Evolutionary conservation across 2,329 filamentous ascomycete genomes (phyloP).

Genomic region (Aplosporella prunicola): DNA sequence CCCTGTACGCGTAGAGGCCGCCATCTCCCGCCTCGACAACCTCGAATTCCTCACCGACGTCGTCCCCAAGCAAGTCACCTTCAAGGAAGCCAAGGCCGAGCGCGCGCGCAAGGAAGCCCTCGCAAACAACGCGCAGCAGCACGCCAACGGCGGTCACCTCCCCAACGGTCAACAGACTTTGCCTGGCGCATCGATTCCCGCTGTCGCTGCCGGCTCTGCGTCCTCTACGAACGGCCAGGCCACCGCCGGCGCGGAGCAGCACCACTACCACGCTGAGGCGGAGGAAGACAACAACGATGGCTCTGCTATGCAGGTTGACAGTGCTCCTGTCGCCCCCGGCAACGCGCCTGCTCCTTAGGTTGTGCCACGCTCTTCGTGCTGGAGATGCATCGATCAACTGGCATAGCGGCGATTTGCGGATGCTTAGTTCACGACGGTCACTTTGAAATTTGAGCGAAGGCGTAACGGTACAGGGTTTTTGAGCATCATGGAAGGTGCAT

Average conservation of each 20-base stretch:
- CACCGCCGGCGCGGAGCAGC: conserved; percentile 2
- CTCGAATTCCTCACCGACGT: conserved; percentile 91
- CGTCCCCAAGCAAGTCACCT: conserved; percentile 76
- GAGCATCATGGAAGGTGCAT: no score
- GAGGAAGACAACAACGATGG: no score
- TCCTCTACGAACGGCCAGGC: neutral
- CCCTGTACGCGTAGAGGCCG: conserved; percentile 51
- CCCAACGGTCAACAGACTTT: conserved; percentile 7
- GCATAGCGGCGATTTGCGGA: no score
- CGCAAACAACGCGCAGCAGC: neutral
- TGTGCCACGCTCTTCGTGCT: no score
- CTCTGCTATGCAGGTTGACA: conserved; percentile 9
- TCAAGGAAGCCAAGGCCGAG: conserved; percentile 64
- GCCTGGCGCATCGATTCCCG: neutral
- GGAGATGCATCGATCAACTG: no score
- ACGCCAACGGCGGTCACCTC: conserved; percentile 1
- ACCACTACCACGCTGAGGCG: no score
- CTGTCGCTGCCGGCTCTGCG: neutral
- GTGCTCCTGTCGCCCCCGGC: no score
- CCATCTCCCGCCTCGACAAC: conserved; percentile 80
- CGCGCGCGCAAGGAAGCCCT: conserved; percentile 30
- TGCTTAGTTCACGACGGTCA: no score
- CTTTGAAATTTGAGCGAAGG: no score
- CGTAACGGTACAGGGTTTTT: no score
- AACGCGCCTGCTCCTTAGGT: no score